Percentiles rank a stretch among this genome's conserved stretches.
phyloP scores from a whole-genome alignment of 2,329 filamentous ascomycete genomes.

The Fusarium musae region DNA sequence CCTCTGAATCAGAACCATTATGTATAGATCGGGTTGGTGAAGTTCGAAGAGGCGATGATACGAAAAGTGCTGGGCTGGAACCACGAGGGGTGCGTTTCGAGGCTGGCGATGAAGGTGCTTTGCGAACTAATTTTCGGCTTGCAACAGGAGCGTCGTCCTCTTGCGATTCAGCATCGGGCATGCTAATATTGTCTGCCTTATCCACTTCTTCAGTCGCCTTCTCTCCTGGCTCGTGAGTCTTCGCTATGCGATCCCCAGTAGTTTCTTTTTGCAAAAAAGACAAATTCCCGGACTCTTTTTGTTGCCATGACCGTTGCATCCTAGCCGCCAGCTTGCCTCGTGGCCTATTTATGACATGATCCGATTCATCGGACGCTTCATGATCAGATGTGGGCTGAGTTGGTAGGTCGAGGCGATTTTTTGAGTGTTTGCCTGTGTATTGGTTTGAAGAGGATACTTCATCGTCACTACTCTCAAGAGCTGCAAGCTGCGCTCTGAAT shows the following conservation, averaged over 20 bases:
- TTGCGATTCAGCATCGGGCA: slow-evolving; percentile 50
- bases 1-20: slow-evolving; percentile 57
- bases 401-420: slow-evolving; percentile 5
- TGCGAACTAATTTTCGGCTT: slow-evolving; percentile 54
- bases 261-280: slow-evolving; percentile 39
- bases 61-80: slow-evolving; percentile 63
- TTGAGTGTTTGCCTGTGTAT: slow-evolving; percentile 15
- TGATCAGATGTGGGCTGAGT: slow-evolving; percentile 48
- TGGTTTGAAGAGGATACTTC: slow-evolving; percentile 45
- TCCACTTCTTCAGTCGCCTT: slow-evolving; percentile 31
- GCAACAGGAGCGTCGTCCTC: slow-evolving; percentile 56
- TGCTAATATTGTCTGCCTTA: slow-evolving; percentile 44
- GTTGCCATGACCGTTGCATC: slow-evolving; percentile 60
- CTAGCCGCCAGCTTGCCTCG: slow-evolving; percentile 72
- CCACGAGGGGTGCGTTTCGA: slow-evolving; percentile 44
- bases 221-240: slow-evolving; percentile 52
- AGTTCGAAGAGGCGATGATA: slow-evolving; percentile 60
- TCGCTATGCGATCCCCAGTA: slow-evolving; percentile 56
- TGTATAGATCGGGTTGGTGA: slow-evolving; percentile 46
- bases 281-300: slow-evolving; percentile 15
- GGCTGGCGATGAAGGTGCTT: slow-evolving; percentile 49
- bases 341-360: slow-evolving; percentile 57
- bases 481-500: slow-evolving; percentile 63
- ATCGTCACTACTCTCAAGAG: slow-evolving; percentile 62
- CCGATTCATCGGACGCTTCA: slow-evolving; percentile 59